phyloP scores from a whole-genome alignment of 352 stramenopile species.

The Phytophthora sp. region DNA sequence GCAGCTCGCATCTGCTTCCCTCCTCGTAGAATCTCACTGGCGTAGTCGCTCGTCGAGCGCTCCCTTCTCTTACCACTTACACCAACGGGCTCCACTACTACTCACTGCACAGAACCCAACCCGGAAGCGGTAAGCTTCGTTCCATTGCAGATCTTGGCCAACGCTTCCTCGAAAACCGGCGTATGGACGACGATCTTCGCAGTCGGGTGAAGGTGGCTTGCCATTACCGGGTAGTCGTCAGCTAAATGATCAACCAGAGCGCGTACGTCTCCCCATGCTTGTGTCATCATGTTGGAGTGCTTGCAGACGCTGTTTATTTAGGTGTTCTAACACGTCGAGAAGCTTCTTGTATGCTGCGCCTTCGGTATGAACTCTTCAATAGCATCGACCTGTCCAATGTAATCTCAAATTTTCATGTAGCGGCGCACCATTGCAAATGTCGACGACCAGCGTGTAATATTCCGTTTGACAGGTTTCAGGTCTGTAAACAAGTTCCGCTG shows the following conservation, averaged over 20 bases:
- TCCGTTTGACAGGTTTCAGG: slow-evolving; percentile 7
- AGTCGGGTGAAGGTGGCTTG: not conserved
- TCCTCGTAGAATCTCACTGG: slow-evolving; percentile 2
- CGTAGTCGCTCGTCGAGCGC: not conserved
- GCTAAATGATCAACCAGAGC: not conserved
- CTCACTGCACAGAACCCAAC: not conserved
- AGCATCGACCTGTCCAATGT: slow-evolving; percentile 9
- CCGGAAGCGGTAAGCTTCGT: not conserved
- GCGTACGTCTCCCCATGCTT: not conserved
- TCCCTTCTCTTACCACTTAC: not conserved
- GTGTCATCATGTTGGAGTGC: not conserved
- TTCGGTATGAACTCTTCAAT: slow-evolving; percentile 2
- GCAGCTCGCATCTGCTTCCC: not conserved
- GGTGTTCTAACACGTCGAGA: not conserved
- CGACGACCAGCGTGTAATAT: slow-evolving; percentile 1
- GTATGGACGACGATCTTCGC: slow-evolving; percentile 1
- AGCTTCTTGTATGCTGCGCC: not conserved
- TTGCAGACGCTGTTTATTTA: slow-evolving; percentile 5
- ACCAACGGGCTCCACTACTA: not conserved
- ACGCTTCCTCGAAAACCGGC: not conserved
- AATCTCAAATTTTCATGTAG: not conserved
- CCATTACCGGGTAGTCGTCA: slow-evolving; percentile 1
- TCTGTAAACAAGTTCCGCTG: slow-evolving; percentile 2
- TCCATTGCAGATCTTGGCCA: not conserved
- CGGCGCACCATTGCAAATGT: not conserved